Conservation (phyloP, 352 stramenopile species). For the Elongisporangium anandrum region DNA sequence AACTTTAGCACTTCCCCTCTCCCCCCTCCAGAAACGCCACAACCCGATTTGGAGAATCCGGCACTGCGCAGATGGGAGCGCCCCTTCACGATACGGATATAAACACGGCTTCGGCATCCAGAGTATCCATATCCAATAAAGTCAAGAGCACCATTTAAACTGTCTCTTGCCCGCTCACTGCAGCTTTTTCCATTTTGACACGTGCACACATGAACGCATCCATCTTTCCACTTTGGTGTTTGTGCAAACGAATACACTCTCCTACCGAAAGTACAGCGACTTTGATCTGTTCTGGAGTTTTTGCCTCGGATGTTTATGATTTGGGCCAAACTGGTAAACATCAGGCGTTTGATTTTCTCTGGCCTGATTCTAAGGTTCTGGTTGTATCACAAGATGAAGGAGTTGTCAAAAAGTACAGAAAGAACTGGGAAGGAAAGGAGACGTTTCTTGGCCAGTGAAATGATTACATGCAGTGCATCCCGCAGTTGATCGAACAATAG, state of each 20-base stretch:
- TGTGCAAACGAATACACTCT: background rate
- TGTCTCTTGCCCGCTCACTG: background rate
- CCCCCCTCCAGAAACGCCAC: no score
- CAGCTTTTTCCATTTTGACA: background rate
- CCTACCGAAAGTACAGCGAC: background rate
- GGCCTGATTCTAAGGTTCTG: background rate
- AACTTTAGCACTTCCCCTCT: background rate
- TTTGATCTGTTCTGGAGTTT: background rate
- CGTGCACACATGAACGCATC: background rate
- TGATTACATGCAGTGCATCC: background rate
- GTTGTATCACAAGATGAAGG: background rate
- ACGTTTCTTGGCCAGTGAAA: background rate
- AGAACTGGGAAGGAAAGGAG: background rate
- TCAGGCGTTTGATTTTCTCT: background rate
- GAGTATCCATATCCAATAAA: background rate
- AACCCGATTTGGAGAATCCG: no score
- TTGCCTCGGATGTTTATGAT: background rate
- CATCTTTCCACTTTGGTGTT: background rate
- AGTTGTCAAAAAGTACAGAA: background rate
- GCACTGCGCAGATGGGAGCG: background rate
- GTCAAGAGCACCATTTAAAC: background rate
- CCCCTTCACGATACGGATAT: background rate
- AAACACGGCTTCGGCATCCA: background rate
- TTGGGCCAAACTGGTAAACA: background rate
- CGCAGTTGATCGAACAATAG: background rate